A percentile compares a stretch with the other conserved stretches of the same genome.
These are phyloP conservation scores for Geotrichum carabidarum DNA, from an alignment of 1,139 yeast species.

Conservation along the genomic window DNA sequence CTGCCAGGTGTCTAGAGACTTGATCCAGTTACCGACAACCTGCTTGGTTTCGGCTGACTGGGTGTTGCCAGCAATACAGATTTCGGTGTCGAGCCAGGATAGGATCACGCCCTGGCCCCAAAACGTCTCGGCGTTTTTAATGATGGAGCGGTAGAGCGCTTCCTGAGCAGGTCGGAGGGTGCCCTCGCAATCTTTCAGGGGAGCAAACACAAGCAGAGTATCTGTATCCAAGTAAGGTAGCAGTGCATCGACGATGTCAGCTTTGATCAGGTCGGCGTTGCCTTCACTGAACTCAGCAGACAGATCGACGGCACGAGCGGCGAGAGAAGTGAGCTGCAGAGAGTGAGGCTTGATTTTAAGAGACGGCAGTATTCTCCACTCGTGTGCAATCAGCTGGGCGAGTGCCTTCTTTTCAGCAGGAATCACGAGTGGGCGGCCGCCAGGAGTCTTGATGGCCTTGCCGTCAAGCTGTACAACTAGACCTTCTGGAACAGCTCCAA, in stretches of 20 bases:
- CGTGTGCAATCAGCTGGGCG: slow-evolving; percentile 75
- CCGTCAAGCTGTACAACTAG: slow-evolving; percentile 62
- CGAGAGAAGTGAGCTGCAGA: slow-evolving; percentile 80
- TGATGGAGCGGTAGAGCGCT: slow-evolving; percentile 67
- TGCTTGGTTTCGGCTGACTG: slow-evolving; percentile 58
- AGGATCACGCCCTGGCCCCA: slow-evolving; percentile 47
- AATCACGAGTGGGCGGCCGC: slow-evolving; percentile 63
- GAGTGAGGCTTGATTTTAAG: slow-evolving; percentile 72
- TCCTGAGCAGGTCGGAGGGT: slow-evolving; percentile 70
- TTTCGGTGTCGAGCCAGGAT: slow-evolving; percentile 70
- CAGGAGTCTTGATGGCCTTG: slow-evolving; percentile 77
- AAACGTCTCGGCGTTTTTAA: slow-evolving; percentile 59
- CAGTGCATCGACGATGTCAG: slow-evolving; percentile 36
- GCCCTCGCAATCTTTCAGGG: slow-evolving; percentile 80
- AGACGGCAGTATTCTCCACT: slow-evolving; percentile 75
- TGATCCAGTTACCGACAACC: slow-evolving; percentile 63
- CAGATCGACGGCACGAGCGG: slow-evolving; percentile 76
- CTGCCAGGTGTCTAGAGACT: slow-evolving; percentile 62
- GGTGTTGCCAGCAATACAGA: slow-evolving; percentile 73
- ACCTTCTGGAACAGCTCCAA: slow-evolving; percentile 36
- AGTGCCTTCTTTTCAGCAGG: slow-evolving; percentile 55
- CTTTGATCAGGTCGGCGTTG: slow-evolving; percentile 19
- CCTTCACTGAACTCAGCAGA: slow-evolving; percentile 34
- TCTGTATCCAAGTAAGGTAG: slow-evolving; percentile 89
- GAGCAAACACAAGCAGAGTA: slow-evolving; percentile 80